Percentiles rank a stretch among this genome's conserved stretches.
phyloP scores from a whole-genome alignment of 1,284 basidiomycete species.

The Heterobasidion parviporum region DNA sequence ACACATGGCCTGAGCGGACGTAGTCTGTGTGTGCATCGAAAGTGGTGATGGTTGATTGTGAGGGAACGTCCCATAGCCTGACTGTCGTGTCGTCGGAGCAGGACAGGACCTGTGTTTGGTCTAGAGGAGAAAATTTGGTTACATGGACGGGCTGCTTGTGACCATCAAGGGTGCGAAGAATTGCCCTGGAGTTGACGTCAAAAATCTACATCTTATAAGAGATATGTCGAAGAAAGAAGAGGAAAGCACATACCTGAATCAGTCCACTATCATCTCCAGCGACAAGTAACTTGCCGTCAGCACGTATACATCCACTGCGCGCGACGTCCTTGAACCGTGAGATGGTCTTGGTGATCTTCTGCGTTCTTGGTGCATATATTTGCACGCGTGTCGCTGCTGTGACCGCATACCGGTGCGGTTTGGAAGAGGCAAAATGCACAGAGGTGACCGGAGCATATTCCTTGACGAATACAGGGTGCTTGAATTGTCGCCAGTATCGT shows the following conservation, averaged over 20 bases:
- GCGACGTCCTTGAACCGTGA: constrained; percentile 96
- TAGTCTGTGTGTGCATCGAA: constrained; percentile 91
- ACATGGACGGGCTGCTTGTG: constrained; percentile 97
- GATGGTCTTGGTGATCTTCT: constrained; percentile 94
- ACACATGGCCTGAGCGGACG: constrained; percentile 87
- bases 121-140: constrained; percentile 81
- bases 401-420: constrained; percentile 91
- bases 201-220: constrained; percentile 60
- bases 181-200: constrained; percentile 91
- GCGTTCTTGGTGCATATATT: constrained; percentile 92
- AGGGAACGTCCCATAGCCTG: constrained; percentile 92
- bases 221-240: not conserved
- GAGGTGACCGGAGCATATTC: constrained; percentile 92
- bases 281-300: constrained; percentile 91
- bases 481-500: constrained; percentile 76
- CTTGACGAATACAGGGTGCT: constrained; percentile 85
- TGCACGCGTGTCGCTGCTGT: constrained; percentile 92
- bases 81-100: constrained; percentile 96
- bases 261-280: constrained; percentile 93
- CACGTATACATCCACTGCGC: constrained; percentile 78
- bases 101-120: constrained; percentile 81
- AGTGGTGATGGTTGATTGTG: constrained; percentile 72
- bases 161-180: constrained; percentile 85
- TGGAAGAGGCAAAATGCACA: constrained; percentile 79
- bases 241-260: constrained; percentile 58